phyloP scores from a whole-genome alignment of 1,139 yeast genomes.

The Candida sanyaensis region DNA sequence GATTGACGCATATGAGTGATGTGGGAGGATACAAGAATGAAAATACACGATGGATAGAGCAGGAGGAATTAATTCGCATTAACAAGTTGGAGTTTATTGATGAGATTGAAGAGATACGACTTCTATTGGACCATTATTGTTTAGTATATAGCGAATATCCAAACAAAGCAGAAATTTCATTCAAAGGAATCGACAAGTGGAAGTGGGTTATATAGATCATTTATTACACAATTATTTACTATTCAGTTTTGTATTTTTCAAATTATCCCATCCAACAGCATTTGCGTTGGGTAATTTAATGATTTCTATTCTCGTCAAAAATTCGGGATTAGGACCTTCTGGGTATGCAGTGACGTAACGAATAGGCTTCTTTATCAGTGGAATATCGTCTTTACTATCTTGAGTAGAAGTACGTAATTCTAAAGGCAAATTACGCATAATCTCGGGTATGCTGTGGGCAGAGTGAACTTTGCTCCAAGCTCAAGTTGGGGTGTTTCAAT shows the following conservation, averaged over 20 bases:
- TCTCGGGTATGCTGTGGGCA: conserved; percentile 38
- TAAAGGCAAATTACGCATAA: conserved; percentile 33
- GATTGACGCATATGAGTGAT: conserved; percentile 57
- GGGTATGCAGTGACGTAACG: conserved; percentile 35
- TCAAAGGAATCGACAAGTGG: conserved; percentile 15
- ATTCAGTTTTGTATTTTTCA: conserved; percentile 31
- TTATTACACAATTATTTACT: background rate
- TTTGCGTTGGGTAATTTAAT: conserved; percentile 48
- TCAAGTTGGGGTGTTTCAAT: conserved; percentile 20
- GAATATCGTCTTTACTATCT: conserved; percentile 18
- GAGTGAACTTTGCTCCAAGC: conserved; percentile 26
- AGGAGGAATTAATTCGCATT: conserved; percentile 52
- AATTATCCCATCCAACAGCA: conserved; percentile 49
- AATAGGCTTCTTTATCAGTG: conserved; percentile 37
- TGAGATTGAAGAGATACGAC: conserved; percentile 81
- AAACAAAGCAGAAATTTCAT: background rate
- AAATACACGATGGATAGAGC: conserved; percentile 43
- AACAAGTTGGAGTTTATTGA: conserved; percentile 75
- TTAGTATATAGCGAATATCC: conserved; percentile 24
- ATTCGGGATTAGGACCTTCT: conserved; percentile 29
- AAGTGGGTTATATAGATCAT: conserved; percentile 25
- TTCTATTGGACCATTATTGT: conserved; percentile 80
- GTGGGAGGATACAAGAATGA: conserved; percentile 49
- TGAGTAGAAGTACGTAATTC: conserved; percentile 29
- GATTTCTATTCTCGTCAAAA: conserved; percentile 40